A percentile compares a stretch with the other conserved stretches of the same genome.
Conservation (phyloP, 345 rosid species). For the Toxicodendron radicans region DNA sequence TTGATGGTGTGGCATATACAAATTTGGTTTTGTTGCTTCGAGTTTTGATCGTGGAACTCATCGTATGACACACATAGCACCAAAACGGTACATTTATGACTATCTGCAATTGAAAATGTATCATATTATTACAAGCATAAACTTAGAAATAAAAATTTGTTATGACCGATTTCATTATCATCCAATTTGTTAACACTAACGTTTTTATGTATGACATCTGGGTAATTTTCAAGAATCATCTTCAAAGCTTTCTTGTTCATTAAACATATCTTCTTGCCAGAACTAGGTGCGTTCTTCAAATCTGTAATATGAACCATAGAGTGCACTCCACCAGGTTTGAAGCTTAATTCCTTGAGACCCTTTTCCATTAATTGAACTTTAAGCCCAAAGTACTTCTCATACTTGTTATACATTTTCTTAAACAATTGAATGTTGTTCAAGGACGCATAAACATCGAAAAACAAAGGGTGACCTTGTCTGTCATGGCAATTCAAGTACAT, state of each 20-base stretch:
- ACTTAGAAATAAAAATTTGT: neutral
- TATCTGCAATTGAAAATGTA: conserved; percentile 33
- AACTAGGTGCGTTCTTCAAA: conserved; percentile 41
- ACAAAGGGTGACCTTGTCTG: conserved; percentile 53
- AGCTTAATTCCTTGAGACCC: conserved; percentile 37
- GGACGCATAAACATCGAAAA: conserved; percentile 29
- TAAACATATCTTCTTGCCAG: conserved; percentile 27
- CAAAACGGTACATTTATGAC: conserved; percentile 59
- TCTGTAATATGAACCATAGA: conserved; percentile 54
- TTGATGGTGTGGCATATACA: conserved; percentile 48
- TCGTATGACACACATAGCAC: conserved; percentile 45
- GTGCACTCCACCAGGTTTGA: conserved; percentile 44
- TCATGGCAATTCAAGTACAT: conserved; percentile 32
- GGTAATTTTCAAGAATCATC: conserved; percentile 44
- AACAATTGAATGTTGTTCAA: conserved; percentile 38
- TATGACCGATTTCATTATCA: neutral
- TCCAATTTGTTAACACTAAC: conserved; percentile 25
- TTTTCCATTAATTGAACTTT: conserved; percentile 46
- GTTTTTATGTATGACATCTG: conserved; percentile 44
- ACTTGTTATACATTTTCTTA: conserved; percentile 29
- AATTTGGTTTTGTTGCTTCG: conserved; percentile 32
- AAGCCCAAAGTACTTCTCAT: conserved; percentile 37
- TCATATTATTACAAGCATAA: neutral
- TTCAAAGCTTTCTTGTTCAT: conserved; percentile 27
- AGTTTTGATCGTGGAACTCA: conserved; percentile 31